Base-by-base conservation (phyloP, 768 basidiomycete species). In the Thelephora aurantiotincta region DNA sequence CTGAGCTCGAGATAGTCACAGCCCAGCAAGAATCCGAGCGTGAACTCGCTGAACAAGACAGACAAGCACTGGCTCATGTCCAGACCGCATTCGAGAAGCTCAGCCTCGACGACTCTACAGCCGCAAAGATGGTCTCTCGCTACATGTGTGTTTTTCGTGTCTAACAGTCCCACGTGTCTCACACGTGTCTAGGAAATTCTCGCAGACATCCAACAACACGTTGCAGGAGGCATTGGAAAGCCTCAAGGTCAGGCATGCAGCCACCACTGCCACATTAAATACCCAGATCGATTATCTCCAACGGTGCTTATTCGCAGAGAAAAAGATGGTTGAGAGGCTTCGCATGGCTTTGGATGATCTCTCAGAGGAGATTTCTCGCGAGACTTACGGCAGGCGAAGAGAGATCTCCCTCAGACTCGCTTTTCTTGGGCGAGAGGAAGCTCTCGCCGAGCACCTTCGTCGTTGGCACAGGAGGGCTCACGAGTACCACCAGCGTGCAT, bases 81-180 rank as follows among this genome's bases (percentile, higher is more conserved):
- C 68, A 68, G 37, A 62, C 68, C 1, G 75, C 78, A 51, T 64
- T 84, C 13, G 72, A 82, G 46, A 68, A 65, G 54, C 65, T 75
- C 43, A 64, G 68, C 52, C 59, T 77, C 14, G 82, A 88, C 44
- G 84, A 89, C 48, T 73, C 68, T n/a, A 73, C 80, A 0, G 86
- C 87, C 2, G 79, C 80, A 11, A 83, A 79, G 55, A 83, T 89
- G 75, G 87, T 91, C 23, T 76, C 84, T 22, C 75, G 83, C 34
- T 90, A 90, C 59, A 90, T 89, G 87, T 87, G 54, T 67, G 18
- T 41, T 47, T 33, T 49, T 43, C 13, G 23, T 33, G 14, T 7
- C 12, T 36, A 30, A 11, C 9, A 33, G 18, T 50, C 14, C 18
- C 14, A 3, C 36, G 4, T 23, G 14, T 9, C 52, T 44, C 34